Base-by-base conservation (phyloP, 352 stramenopile genomes). In the Phytophthora megakarya region DNA sequence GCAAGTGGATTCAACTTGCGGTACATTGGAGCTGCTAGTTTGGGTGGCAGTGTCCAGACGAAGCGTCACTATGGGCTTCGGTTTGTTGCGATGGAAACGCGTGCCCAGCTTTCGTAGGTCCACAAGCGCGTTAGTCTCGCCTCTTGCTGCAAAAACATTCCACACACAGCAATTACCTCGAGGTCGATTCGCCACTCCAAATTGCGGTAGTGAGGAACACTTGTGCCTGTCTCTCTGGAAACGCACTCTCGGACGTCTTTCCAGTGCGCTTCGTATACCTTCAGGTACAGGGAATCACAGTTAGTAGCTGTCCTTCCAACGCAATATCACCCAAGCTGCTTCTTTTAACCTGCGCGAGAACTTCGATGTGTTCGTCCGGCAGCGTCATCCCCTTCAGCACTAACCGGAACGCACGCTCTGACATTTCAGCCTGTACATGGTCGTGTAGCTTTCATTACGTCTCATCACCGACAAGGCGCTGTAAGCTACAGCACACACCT, bases 131-230 rank as follows among this genome's bases (percentile, higher is more conserved):
- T 57, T 43, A 50, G 22, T 5, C 16, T 12, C 43, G 3, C 25
- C 3, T 32, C 10, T 33, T n/a, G n/a, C n/a, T n/a, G n/a, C n/a
- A n/a, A 46, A 11, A 35, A 12, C 1, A 12, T 18, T 12, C 42
- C 11, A 9, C 28, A 26, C 12, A 42, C 22, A 2, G 16, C 1
- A 32, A 8, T 48, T 45, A 93, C 85, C 80, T 94, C 85, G 15
- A 94, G 61, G 49, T 94, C 85, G 42, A 94, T 79, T n/a, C 85
- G 80, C 85, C 85, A 94, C 55, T 92, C 80, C 43, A 94, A 68
- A 22, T 76, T 80, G 15, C 65, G 74, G 52, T 91, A 94, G 21
- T 73, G 68, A 8, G 85, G 74, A 10, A 91, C 46, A 26, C 57
- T 82, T 19, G 76, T 70, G 7, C 73, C 60, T 13, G 60, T 78